phyloP scores from a whole-genome alignment of 192 early-diverging fungal genomes.

The Diversispora eburnea region DNA sequence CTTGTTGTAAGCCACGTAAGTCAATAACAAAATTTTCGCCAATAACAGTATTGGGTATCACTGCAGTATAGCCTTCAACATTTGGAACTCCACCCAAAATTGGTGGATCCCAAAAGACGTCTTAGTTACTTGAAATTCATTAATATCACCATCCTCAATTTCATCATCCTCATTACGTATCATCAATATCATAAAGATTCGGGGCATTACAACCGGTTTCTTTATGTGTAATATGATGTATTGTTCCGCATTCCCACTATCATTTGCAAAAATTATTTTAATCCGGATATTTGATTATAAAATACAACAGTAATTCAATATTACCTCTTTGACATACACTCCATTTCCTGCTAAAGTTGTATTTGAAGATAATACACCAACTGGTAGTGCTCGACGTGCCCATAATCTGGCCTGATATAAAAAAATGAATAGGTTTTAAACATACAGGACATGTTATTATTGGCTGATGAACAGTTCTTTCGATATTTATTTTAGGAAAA shows the following conservation, averaged over 20 bases:
- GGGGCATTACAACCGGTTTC: constrained; percentile 18
- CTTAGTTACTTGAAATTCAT: constrained; percentile 13
- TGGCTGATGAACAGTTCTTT: constrained; percentile 15
- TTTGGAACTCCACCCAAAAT: constrained; percentile 7
- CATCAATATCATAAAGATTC: no score
- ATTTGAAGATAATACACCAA: constrained; percentile 14
- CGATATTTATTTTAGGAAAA: background rate
- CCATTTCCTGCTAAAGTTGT: constrained; percentile 14
- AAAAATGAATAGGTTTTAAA: constrained; percentile 14
- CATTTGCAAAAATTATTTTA: constrained; percentile 15
- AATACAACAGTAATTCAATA: constrained; percentile 6
- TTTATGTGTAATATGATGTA: constrained; percentile 6
- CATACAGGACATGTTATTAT: constrained; percentile 6
- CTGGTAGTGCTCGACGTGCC: constrained; percentile 15
- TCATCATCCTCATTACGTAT: no score
- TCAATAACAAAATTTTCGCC: constrained; percentile 10
- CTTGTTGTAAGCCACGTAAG: background rate
- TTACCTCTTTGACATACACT: constrained; percentile 14
- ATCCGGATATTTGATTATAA: constrained; percentile 1
- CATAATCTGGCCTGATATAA: constrained; percentile 21
- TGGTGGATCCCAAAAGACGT: constrained; percentile 16
- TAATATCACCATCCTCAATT: no score
- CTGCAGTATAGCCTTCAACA: constrained; percentile 10
- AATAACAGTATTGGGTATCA: constrained; percentile 7
- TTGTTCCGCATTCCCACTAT: constrained; percentile 13